phyloP scores from a whole-genome alignment of 352 stramenopile genomes.

The Phytophthora podocarpi region DNA sequence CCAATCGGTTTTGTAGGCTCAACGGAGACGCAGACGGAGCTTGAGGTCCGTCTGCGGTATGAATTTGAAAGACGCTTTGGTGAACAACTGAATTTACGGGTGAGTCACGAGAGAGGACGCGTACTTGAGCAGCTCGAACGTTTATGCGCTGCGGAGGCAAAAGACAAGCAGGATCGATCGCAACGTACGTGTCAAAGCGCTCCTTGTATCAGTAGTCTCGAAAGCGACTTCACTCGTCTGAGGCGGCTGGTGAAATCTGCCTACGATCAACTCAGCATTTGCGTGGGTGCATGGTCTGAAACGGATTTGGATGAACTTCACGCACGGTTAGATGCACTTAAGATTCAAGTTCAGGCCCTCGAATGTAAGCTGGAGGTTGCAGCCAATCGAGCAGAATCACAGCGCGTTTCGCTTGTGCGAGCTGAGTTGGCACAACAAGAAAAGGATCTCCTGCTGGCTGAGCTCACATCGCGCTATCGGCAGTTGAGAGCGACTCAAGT shows the following conservation, averaged over 20 bases:
- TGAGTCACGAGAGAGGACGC: conserved; percentile 61
- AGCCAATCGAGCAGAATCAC: conserved; percentile 29
- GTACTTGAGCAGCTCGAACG: conserved; percentile 58
- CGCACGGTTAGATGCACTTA: conserved; percentile 16
- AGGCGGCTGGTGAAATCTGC: conserved; percentile 38
- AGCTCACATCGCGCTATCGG: conserved; percentile 55
- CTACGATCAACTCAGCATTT: conserved; percentile 57
- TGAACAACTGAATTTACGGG: conserved; percentile 56
- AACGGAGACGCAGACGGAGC: conserved; percentile 19
- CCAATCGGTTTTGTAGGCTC: background rate
- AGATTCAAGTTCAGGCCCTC: conserved; percentile 15
- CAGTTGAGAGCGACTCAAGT: conserved; percentile 32
- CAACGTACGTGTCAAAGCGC: conserved; percentile 8
- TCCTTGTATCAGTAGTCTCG: background rate
- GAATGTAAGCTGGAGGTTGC: conserved; percentile 17
- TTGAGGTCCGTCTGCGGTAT: conserved; percentile 43
- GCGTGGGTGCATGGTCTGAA: conserved; percentile 49
- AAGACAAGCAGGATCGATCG: conserved; percentile 14
- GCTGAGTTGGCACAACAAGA: conserved; percentile 53
- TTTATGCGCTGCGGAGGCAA: conserved; percentile 37
- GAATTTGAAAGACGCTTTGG: conserved; percentile 60
- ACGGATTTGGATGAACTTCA: conserved; percentile 57
- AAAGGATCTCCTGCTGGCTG: conserved; percentile 59
- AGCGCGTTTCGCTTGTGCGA: conserved; percentile 46
- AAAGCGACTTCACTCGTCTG: conserved; percentile 32